Conservation (phyloP, 331 rosid species). For the Rosa hybrid region DNA sequence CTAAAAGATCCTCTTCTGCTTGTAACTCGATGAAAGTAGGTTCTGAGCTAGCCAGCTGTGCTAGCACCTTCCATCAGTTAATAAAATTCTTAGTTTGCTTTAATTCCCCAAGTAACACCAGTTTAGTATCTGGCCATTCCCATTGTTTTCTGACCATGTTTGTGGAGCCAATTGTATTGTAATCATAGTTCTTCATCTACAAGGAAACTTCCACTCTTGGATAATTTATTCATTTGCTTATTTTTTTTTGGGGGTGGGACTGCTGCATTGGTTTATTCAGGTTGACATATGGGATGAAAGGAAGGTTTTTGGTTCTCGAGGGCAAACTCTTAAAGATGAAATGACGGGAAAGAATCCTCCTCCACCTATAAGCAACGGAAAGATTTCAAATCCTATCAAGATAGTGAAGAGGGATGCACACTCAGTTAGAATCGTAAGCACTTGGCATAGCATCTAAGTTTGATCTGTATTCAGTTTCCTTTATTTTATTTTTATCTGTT, state of each 20-base stretch:
- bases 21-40: not conserved
- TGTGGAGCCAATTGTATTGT: too few species aligned
- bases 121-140: not conserved
- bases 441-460: constrained; percentile 29
- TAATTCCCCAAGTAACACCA: not conserved
- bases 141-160: not conserved
- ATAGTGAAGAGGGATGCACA: constrained; percentile 82
- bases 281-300: constrained; percentile 92
- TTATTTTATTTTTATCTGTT: constrained; percentile 24
- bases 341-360: constrained; percentile 64
- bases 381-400: constrained; percentile 71
- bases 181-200: too few species aligned
- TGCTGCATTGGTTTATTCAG: constrained; percentile 41
- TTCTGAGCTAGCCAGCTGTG: not conserved
- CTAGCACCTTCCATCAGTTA: not conserved
- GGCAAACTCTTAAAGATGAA: constrained; percentile 85
- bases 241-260: constrained; percentile 17
- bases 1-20: not conserved
- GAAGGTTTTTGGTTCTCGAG: constrained; percentile 92
- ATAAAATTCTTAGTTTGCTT: not conserved
- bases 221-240: constrained; percentile 9
- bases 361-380: constrained; percentile 63
- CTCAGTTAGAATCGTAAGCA: constrained; percentile 82
- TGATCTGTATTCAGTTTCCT: constrained; percentile 27
- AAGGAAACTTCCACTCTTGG: too few species aligned